phyloP scores from a whole-genome alignment of 2,329 filamentous ascomycete species.

The Fusarium fujikuroi region DNA sequence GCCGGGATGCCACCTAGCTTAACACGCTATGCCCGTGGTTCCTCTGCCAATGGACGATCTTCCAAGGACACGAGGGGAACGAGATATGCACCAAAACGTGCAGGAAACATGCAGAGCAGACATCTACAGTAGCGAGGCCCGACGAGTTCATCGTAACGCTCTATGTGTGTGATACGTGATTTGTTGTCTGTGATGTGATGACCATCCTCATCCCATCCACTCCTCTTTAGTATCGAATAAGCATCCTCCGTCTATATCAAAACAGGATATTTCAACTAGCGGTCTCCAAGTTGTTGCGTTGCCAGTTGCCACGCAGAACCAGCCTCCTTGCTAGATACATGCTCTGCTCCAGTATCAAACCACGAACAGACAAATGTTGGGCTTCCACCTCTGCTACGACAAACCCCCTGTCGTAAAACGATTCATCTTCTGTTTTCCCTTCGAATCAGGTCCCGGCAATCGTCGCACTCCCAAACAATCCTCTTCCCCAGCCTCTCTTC shows the following conservation, averaged over 20 bases:
- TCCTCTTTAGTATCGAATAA: slow-evolving; percentile 7
- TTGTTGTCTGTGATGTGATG: slow-evolving; percentile 20
- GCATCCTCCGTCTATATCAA: slow-evolving; percentile 10
- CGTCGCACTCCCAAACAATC: slow-evolving; percentile 2
- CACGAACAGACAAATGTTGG: slow-evolving; percentile 3
- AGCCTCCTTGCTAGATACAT: not conserved
- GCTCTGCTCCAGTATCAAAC: not conserved
- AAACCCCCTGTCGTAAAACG: not conserved
- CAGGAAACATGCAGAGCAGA: slow-evolving; percentile 18
- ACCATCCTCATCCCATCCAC: slow-evolving; percentile 14
- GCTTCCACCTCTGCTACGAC: slow-evolving; percentile 14
- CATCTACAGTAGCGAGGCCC: slow-evolving; percentile 25
- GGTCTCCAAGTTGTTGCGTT: slow-evolving; percentile 23
- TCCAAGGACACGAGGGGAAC: slow-evolving; percentile 23
- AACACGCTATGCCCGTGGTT: slow-evolving; percentile 29
- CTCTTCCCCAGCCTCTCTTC: slow-evolving; percentile 18
- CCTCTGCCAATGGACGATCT: slow-evolving; percentile 37
- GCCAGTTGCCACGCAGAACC: slow-evolving; percentile 19
- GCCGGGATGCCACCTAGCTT: slow-evolving; percentile 45
- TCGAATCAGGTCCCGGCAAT: slow-evolving; percentile 17
- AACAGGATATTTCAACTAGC: slow-evolving; percentile 22
- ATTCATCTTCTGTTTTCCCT: slow-evolving; percentile 12
- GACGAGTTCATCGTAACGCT: slow-evolving; percentile 32
- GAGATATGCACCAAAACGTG: slow-evolving; percentile 23
- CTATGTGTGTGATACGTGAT: slow-evolving; percentile 18